A percentile compares a stretch with the other conserved stretches of the same genome.
These are phyloP conservation scores for Eutrema salsugineum DNA, from an alignment of 441 rosid genomes.

Conservation along the genomic window DNA sequence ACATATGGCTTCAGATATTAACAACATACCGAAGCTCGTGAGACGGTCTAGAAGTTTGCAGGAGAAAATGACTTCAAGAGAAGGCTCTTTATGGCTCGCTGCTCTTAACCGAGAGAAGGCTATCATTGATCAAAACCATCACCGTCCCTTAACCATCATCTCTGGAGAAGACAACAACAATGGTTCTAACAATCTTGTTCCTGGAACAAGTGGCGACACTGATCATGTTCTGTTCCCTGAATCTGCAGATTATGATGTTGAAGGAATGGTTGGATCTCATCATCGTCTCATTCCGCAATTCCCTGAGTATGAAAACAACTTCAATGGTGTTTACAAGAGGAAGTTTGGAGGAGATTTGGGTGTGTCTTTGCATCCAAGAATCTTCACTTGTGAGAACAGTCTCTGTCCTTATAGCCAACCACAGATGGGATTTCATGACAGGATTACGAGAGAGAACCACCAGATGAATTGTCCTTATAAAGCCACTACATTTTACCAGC, in stretches of 20 bases:
- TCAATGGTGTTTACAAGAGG: constrained; percentile 17
- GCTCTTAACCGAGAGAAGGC: constrained; percentile 73
- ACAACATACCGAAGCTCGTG: constrained; percentile 71
- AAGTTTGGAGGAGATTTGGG: constrained; percentile 15
- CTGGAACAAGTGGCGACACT: not conserved
- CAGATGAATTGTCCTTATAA: constrained; percentile 25
- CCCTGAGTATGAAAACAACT: not conserved
- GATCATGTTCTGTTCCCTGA: constrained; percentile 1
- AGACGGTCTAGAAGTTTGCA: constrained; percentile 82
- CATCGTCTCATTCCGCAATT: not conserved
- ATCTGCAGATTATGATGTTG: constrained; percentile 24
- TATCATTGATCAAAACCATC: constrained; percentile 30
- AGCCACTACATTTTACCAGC: not conserved
- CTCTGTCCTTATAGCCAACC: constrained; percentile 24
- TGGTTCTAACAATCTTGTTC: not conserved
- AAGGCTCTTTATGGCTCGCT: constrained; percentile 83
- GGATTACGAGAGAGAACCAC: constrained; percentile 21
- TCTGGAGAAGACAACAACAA: not conserved
- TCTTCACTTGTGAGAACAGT: constrained; percentile 26
- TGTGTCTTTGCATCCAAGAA: not conserved
- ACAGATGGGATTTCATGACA: constrained; percentile 24
- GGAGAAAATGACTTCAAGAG: constrained; percentile 96
- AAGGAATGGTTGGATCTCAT: not conserved
- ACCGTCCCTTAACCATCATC: not conserved
- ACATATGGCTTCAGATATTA: constrained; percentile 81